Evolutionary conservation across 192 early-diverging fungal genomes (phyloP), one percentile per base, ranked within the genome.

Genomic region (Mortierella hygrophila): DNA sequence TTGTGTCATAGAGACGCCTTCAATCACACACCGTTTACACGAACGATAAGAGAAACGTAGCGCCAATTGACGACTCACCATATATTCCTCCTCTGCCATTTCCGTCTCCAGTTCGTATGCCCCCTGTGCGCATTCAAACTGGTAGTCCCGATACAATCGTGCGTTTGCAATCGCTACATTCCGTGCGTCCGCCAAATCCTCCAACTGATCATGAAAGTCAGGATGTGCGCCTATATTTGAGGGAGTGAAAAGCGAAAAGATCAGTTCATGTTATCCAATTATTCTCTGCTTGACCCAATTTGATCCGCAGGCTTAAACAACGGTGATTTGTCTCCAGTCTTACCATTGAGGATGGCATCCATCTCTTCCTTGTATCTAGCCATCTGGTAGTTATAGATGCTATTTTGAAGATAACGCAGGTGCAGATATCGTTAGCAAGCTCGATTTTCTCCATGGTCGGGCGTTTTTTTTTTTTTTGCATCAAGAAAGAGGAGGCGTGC

Each of bases 111-210:
- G 82, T 75, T 90, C 74, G 75, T 91, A 95, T 18, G 94, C 89
- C 29, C 90, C 81, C 44, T 95, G 91, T n/a, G 95, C 93, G 74
- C 93, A 91, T 68, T 93, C 92, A 55, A 95, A 81, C 72, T 93
- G 93, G 79, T 96, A 95, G 75, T 97, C 93, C 72, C 91, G 88
- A 57, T 93, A 94, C 8, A 94, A 77, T 68, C 91, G 89, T 37
- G 92, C 92, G 42, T 90, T 84, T 15, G 78, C 68, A 71, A 95
- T 93, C 38, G 91, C 89, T 6, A 80, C 81, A 21, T 93, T 82
- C 35, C 94, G 94, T 35, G 93, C 91, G 10, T 80, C 77, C 49
- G 92, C 92, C 23, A 96, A 89, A 47, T 90, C 81, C 20, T 88
- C 83, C 29, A 96, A 78, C 26, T 91, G 90, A 74, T 97, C 94